Conservation (phyloP, 345 rosid genomes). For the Hibiscus tridactylites region DNA sequence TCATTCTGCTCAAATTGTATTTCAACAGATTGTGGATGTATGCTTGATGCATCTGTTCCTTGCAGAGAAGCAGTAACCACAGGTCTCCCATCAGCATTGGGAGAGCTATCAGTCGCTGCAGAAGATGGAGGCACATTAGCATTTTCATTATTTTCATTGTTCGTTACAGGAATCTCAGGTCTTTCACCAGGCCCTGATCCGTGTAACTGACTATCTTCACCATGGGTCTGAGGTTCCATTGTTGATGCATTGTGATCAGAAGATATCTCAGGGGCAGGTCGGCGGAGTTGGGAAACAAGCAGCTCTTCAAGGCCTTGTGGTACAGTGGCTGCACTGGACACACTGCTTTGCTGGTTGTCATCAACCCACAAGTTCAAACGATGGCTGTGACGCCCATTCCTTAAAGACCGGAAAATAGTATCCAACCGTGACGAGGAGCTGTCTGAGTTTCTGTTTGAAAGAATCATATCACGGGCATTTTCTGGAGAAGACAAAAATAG, state of each 20-base stretch:
- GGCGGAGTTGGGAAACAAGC: constrained; percentile 80
- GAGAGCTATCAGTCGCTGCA: constrained; percentile 36
- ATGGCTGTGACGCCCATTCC: constrained; percentile 82
- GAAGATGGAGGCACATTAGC: constrained; percentile 35
- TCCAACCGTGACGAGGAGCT: constrained; percentile 52
- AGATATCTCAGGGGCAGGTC: constrained; percentile 54
- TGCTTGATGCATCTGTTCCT: constrained; percentile 26
- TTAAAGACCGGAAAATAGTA: constrained; percentile 74
- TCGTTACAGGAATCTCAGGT: constrained; percentile 43
- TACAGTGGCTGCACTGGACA: constrained; percentile 58
- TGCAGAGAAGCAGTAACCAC: constrained; percentile 36
- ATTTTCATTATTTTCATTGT: constrained; percentile 36
- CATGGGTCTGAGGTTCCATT: constrained; percentile 43
- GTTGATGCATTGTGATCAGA: constrained; percentile 41
- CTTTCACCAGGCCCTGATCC: constrained; percentile 37
- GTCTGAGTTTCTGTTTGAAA: constrained; percentile 50
- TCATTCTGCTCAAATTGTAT: constrained; percentile 94
- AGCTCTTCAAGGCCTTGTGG: constrained; percentile 92
- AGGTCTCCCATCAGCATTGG: constrained; percentile 30
- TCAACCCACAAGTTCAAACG: constrained; percentile 90
- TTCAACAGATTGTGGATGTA: constrained; percentile 57
- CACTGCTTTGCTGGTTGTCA: constrained; percentile 70
- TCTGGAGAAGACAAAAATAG: constrained; percentile 19
- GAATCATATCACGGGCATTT: constrained; percentile 36
- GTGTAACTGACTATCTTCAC: constrained; percentile 32